Conservation (phyloP, 2,329 filamentous ascomycete species). For the Aspergillus viridinutans region DNA sequence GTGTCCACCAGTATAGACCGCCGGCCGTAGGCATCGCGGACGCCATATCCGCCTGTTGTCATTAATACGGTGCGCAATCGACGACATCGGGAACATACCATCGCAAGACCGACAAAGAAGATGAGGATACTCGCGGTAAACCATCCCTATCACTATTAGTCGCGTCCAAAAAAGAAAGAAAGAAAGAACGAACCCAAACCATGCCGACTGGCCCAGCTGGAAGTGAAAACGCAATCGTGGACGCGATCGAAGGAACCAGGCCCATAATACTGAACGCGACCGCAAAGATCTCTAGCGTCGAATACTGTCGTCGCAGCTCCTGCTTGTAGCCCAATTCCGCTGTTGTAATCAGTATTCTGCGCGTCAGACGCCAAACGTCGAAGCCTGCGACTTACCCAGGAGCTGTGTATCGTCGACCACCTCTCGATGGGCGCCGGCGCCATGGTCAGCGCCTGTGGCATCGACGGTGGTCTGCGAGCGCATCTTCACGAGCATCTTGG, state of each 20-base stretch:
- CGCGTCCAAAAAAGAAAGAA: neutral
- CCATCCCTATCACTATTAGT: slow-evolving; percentile 43
- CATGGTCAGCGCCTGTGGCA: slow-evolving; percentile 9
- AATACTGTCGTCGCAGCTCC: slow-evolving; percentile 59
- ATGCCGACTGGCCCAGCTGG: slow-evolving; percentile 58
- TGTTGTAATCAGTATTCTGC: slow-evolving; percentile 2
- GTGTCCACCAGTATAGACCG: slow-evolving; percentile 58
- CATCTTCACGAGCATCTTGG: neutral
- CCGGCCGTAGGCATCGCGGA: slow-evolving; percentile 57
- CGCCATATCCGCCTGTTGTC: slow-evolving; percentile 44
- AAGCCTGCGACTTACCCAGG: slow-evolving; percentile 15
- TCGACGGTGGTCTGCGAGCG: slow-evolving; percentile 2
- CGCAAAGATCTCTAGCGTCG: slow-evolving; percentile 59
- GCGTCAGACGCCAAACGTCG: neutral
- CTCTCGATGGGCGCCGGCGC: slow-evolving; percentile 12
- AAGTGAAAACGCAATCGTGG: slow-evolving; percentile 55
- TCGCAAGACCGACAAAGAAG: slow-evolving; percentile 57
- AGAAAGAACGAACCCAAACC: slow-evolving; percentile 49
- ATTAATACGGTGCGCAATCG: neutral
- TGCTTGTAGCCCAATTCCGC: slow-evolving; percentile 51
- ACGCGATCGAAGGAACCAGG: slow-evolving; percentile 57
- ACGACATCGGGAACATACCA: slow-evolving; percentile 39
- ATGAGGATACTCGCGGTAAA: slow-evolving; percentile 56
- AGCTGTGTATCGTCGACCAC: slow-evolving; percentile 18
- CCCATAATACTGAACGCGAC: slow-evolving; percentile 60